Evolutionary conservation across 2,329 filamentous ascomycete genomes (phyloP), one percentile per base, ranked within the genome.

Genomic region (Scytalidium lignicola): DNA sequence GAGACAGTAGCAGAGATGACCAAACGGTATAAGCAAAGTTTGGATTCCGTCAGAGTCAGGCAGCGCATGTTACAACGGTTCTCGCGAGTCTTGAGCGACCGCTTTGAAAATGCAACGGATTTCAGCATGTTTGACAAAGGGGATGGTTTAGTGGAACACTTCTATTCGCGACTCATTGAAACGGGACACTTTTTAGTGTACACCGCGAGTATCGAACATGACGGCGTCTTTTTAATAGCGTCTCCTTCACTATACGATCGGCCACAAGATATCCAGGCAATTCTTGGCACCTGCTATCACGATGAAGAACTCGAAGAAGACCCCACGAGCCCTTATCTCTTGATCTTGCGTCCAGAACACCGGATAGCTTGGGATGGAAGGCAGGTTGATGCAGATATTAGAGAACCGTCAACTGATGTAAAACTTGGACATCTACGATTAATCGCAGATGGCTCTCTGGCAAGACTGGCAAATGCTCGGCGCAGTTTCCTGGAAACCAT

Each of bases 21-120:
- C 67, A 96, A 95, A 72, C 83, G 93, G 42, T 99, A 97, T 74
- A 97, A 96, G 70, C 86, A 90, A 53, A 90, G 91, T 55, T 74
- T 99, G 2, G 93, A 99, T 66, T 97, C 93, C 1, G 95, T 97
- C 19, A 90, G 93, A 61, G 91, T 97, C 50, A 83, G 93, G 19
- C 93, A 99, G 69, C 82, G 93, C 67, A 97, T 97, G 80, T 76
- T 99, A 55, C 95, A 97, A 65, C 88, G 93, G 52, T 97, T 97
- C 69, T 93, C 89, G 17, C 82, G 90, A 56, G 89, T 95, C 65
- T 70, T 99, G 48, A 91, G 88, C 59, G 88, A 96, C 63, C 84
- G 92, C 51, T 99, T 99, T 62, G 93, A 99, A 67, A 97, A 99
- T 63, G 88, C 89, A 4, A 95, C 90, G 9, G 93, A 99, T 67